Evolutionary conservation across 371 early-diverging fungal genomes (phyloP).

Genomic region (Fennellomyces sp.): DNA sequence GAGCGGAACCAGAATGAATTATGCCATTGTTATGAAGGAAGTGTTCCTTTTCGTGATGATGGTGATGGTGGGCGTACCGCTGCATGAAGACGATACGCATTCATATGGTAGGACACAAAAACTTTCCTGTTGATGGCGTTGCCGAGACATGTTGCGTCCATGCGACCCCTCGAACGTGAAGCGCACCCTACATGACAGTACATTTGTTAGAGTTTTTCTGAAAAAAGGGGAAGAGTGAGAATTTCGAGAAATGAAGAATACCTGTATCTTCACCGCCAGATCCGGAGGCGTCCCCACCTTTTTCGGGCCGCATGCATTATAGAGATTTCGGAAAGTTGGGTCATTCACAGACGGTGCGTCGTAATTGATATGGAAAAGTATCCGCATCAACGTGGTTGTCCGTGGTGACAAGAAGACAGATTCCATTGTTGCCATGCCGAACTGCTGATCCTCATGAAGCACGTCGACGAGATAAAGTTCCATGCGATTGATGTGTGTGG

Average conservation of each 20-base stretch:
- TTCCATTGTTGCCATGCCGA: neutral
- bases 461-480: conserved; percentile 1
- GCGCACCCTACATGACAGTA: neutral
- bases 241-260: neutral
- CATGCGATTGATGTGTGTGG: conserved; percentile 18
- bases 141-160: conserved; percentile 3
- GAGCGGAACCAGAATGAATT: too few relatives aligned
- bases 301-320: conserved; percentile 28
- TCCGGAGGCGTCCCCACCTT: conserved; percentile 9
- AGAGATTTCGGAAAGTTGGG: conserved; percentile 24
- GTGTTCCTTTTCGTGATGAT: too few relatives aligned
- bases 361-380: conserved; percentile 15
- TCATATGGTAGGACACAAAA: conserved; percentile 5
- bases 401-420: conserved; percentile 7
- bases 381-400: neutral
- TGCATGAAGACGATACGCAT: too few relatives aligned
- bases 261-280: conserved; percentile 2
- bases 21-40: too few relatives aligned
- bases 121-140: neutral
- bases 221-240: neutral
- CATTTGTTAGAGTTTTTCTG: neutral
- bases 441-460: neutral
- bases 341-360: conserved; percentile 13
- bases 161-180: conserved; percentile 2
- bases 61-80: neutral